Percentiles rank a stretch among this genome's conserved stretches.
phyloP scores from a whole-genome alignment of 345 rosid species.

The Crucihimalaya himalaica region DNA sequence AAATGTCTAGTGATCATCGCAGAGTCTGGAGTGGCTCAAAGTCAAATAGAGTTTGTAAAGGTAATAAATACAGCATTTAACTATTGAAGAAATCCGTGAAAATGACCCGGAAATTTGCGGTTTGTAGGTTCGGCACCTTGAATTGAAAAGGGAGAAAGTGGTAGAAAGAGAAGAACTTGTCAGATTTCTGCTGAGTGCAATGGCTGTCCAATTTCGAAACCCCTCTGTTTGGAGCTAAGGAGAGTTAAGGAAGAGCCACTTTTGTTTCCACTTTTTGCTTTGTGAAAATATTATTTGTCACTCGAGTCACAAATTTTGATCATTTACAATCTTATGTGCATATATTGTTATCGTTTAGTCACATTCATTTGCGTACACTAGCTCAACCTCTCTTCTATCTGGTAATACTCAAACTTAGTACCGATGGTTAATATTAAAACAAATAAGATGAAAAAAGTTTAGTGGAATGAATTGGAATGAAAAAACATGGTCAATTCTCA shows the following conservation, averaged over 20 bases:
- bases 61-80: slow-evolving; percentile 39
- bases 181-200: slow-evolving; percentile 68
- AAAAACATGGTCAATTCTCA: no score
- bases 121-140: slow-evolving; percentile 80
- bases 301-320: slow-evolving; percentile 10
- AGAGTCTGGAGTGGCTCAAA: slow-evolving; percentile 70
- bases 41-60: slow-evolving; percentile 63
- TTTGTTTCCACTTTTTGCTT: neutral
- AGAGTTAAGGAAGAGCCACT: slow-evolving; percentile 15
- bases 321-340: neutral
- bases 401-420: neutral
- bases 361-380: neutral
- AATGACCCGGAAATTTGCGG: neutral
- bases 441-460: no score
- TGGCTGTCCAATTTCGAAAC: slow-evolving; percentile 71
- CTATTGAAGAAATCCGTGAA: neutral
- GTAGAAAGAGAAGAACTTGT: slow-evolving; percentile 67
- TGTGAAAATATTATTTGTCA: neutral
- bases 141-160: slow-evolving; percentile 76
- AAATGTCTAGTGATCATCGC: slow-evolving; percentile 84
- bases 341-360: neutral
- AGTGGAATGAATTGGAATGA: no score
- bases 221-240: slow-evolving; percentile 69
- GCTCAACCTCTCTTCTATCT: neutral
- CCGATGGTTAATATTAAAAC: no score